Conservation (phyloP, 768 basidiomycete genomes). For the Psilocybe cyanescens region DNA sequence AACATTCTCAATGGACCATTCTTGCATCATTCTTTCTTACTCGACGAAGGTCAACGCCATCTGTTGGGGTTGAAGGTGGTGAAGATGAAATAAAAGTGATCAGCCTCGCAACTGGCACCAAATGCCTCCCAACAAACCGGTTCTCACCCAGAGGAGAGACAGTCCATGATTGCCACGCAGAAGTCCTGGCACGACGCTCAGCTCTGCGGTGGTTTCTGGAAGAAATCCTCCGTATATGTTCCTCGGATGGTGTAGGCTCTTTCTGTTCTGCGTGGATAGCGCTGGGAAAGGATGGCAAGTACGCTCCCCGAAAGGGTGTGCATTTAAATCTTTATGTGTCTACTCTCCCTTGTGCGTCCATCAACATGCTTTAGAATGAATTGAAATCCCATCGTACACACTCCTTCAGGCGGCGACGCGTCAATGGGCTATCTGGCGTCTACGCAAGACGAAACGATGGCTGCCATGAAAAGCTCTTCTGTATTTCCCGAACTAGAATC, state of each 20-base stretch:
- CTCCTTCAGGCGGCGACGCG: slow-evolving; percentile 78
- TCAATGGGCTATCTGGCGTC: slow-evolving; percentile 80
- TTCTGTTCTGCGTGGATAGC: slow-evolving; percentile 56
- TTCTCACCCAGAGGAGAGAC: slow-evolving; percentile 75
- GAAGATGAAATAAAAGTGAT: slow-evolving; percentile 51
- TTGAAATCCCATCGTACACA: slow-evolving; percentile 3
- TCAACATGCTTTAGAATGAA: background rate
- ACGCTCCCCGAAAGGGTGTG: slow-evolving; percentile 48
- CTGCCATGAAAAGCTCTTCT: slow-evolving; percentile 62
- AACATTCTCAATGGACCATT: slow-evolving; percentile 62
- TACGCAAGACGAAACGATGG: slow-evolving; percentile 75
- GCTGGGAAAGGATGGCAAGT: slow-evolving; percentile 39
- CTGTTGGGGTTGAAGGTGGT: slow-evolving; percentile 10
- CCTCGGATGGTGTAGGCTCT: slow-evolving; percentile 8
- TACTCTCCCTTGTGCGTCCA: slow-evolving; percentile 50
- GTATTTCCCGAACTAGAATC: slow-evolving; percentile 35
- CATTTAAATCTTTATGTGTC: slow-evolving; percentile 75
- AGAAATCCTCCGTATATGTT: slow-evolving; percentile 53
- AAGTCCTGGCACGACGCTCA: slow-evolving; percentile 85
- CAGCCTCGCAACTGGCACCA: slow-evolving; percentile 81
- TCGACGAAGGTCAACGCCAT: background rate
- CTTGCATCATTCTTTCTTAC: slow-evolving; percentile 59
- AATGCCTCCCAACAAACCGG: slow-evolving; percentile 71
- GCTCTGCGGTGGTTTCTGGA: slow-evolving; percentile 80
- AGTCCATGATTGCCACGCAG: slow-evolving; percentile 90